Percentiles rank a stretch among this genome's conserved stretches.
Evolutionary conservation across 2,329 filamentous ascomycete genomes (phyloP).

Genomic region (Alternaria hordeiaustralica): DNA sequence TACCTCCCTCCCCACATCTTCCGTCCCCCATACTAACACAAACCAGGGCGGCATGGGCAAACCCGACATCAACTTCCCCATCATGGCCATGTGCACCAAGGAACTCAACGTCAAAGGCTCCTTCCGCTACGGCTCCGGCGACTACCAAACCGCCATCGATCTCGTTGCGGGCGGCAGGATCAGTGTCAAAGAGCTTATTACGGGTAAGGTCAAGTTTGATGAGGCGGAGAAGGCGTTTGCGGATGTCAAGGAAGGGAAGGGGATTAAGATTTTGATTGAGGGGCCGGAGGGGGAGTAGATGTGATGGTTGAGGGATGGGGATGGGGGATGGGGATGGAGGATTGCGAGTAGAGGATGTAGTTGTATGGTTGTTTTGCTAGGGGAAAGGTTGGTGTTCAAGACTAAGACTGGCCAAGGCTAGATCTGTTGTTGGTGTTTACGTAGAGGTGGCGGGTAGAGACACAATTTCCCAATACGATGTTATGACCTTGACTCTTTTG

Average conservation of each 20-base stretch:
- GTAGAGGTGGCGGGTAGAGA: too few species aligned
- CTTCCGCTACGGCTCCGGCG: conserved; percentile 87
- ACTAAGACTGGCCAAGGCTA: too few species aligned
- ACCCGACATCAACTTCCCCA: conserved; percentile 86
- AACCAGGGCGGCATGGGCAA: conserved; percentile 77
- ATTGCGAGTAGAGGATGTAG: too few species aligned
- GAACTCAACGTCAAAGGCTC: conserved; percentile 86
- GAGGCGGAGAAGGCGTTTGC: conserved; percentile 86
- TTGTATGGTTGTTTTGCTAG: too few species aligned
- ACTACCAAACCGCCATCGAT: conserved; percentile 84
- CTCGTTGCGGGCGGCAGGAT: conserved; percentile 76
- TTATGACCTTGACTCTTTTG: too few species aligned
- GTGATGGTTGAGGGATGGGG: too few species aligned
- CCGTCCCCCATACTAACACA: not conserved
- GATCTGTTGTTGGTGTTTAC: too few species aligned
- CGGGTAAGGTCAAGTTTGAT: conserved; percentile 76
- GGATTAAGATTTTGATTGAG: conserved; percentile 68
- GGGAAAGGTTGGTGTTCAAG: too few species aligned
- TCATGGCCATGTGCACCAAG: conserved; percentile 87
- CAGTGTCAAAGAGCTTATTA: conserved; percentile 78
- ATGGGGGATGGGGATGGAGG: too few species aligned
- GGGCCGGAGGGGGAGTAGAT: conserved; percentile 43
- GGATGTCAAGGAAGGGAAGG: conserved; percentile 83
- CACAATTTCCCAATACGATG: too few species aligned
- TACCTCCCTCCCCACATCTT: too few species aligned